phyloP scores from a whole-genome alignment of 208 protist genomes.

The Angomonas deanei region DNA sequence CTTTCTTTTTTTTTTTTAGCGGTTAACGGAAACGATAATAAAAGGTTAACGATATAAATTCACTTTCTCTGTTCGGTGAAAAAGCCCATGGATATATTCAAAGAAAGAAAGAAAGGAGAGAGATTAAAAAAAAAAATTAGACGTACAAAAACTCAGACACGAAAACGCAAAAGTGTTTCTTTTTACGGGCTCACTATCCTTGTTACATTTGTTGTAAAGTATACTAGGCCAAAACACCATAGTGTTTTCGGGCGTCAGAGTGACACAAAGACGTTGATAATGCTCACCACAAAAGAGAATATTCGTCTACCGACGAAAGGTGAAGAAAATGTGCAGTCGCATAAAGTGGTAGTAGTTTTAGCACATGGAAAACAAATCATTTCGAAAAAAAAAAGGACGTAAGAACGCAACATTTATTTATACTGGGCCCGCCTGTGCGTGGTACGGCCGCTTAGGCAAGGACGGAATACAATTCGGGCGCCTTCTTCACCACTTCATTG shows the following conservation, averaged over 20 bases:
- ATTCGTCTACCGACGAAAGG: neutral
- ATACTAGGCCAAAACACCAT: too few relatives aligned
- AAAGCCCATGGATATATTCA: neutral
- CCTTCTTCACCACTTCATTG: too few relatives aligned
- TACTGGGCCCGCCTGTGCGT: too few relatives aligned
- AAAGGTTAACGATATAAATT: constrained; percentile 4
- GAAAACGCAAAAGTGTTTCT: too few relatives aligned
- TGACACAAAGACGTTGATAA: too few relatives aligned
- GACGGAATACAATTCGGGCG: too few relatives aligned
- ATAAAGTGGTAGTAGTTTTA: neutral
- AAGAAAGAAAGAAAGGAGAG: constrained; percentile 6
- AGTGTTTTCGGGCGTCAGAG: too few relatives aligned
- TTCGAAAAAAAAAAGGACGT: constrained; percentile 8
- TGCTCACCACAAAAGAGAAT: too few relatives aligned
- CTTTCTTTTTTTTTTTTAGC: neutral
- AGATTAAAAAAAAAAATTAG: neutral
- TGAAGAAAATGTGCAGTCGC: too few relatives aligned
- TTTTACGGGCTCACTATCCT: too few relatives aligned
- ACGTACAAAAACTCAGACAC: neutral
- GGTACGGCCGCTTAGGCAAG: too few relatives aligned
- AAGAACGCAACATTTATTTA: neutral
- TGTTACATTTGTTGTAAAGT: too few relatives aligned
- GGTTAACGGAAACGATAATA: neutral
- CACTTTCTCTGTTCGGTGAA: neutral
- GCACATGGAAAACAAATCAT: neutral